A percentile compares a stretch with the other conserved stretches of the same genome.
Evolutionary conservation across 2,329 filamentous ascomycete genomes (phyloP).

Genomic region (Rutstroemia sydowiana): DNA sequence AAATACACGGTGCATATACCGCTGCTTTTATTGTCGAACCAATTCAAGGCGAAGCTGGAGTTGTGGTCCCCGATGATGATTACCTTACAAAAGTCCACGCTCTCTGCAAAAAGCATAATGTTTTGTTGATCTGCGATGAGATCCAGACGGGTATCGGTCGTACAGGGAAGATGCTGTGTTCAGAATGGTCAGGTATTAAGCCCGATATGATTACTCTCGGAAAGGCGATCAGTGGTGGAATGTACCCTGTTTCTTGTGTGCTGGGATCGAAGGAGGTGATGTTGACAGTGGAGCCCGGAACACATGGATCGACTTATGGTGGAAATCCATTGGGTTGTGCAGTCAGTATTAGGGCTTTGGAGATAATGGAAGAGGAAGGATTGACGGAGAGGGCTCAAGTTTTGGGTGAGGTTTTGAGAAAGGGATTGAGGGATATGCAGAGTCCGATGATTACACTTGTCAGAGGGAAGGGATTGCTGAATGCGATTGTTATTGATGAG

Average conservation of each 20-base stretch:
- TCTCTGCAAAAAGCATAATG: constrained; percentile 91
- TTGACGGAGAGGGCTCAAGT: constrained; percentile 76
- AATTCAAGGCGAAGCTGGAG: constrained; percentile 95
- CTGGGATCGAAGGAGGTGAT: constrained; percentile 84
- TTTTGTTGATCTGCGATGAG: constrained; percentile 94
- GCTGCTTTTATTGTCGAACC: constrained; percentile 93
- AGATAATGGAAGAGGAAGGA: constrained; percentile 87
- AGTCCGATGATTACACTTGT: constrained; percentile 75
- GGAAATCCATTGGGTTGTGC: constrained; percentile 94
- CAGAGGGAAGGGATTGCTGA: constrained; percentile 87
- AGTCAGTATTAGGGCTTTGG: constrained; percentile 88
- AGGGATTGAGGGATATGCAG: constrained; percentile 66
- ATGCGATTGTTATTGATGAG: constrained; percentile 95
- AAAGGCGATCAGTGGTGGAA: constrained; percentile 95
- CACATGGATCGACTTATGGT: constrained; percentile 96
- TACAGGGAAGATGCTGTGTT: constrained; percentile 88
- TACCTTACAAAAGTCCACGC: constrained; percentile 75
- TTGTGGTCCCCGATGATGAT: constrained; percentile 85
- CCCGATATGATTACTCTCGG: constrained; percentile 91
- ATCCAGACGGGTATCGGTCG: constrained; percentile 97
- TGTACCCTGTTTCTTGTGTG: constrained; percentile 97
- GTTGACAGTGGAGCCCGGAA: constrained; percentile 92
- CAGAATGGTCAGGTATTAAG: constrained; percentile 91
- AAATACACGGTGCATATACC: constrained; percentile 74
- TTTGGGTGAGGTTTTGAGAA: constrained; percentile 76